These are phyloP conservation scores for Gamarada debralockiae DNA, from an alignment of 495 filamentous ascomycete genomes.

Conservation along the genomic window DNA sequence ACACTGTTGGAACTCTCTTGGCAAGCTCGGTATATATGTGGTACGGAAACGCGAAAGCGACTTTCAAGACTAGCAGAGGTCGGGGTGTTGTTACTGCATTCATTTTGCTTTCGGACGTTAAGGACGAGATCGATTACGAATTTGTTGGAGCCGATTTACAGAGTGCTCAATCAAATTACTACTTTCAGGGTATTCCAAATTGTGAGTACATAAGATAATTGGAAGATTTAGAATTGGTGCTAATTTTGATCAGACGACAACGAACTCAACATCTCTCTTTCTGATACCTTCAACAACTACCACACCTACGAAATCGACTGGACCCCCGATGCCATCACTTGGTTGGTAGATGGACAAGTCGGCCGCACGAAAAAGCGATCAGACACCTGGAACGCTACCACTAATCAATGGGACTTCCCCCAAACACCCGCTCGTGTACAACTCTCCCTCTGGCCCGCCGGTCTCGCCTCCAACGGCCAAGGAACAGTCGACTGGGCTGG, in stretches of 20 bases:
- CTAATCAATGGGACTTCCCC: constrained; percentile 81
- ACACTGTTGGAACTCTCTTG: constrained; percentile 82
- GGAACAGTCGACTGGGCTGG: constrained; percentile 93
- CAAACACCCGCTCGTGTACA: constrained; percentile 93
- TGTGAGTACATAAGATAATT: constrained; percentile 55
- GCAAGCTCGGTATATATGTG: constrained; percentile 89
- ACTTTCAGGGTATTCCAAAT: constrained; percentile 89
- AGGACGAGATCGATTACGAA: constrained; percentile 98
- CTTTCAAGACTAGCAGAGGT: constrained; percentile 80
- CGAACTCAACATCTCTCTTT: constrained; percentile 60
- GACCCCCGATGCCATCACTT: constrained; percentile 78
- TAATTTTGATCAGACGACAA: constrained; percentile 58
- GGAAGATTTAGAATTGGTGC: neutral
- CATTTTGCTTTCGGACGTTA: constrained; percentile 89
- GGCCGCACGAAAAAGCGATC: constrained; percentile 69
- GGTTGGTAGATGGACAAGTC: constrained; percentile 76
- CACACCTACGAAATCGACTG: constrained; percentile 95
- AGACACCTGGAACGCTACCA: constrained; percentile 79
- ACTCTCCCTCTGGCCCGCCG: constrained; percentile 95
- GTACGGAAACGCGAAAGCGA: constrained; percentile 91
- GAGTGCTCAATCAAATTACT: constrained; percentile 88
- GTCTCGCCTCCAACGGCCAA: constrained; percentile 67
- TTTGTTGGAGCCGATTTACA: constrained; percentile 79
- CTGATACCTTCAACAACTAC: constrained; percentile 71
- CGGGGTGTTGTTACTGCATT: constrained; percentile 91